Evolutionary conservation across 192 early-diverging fungal species (phyloP).

Genomic region (Pilaira anomala): DNA sequence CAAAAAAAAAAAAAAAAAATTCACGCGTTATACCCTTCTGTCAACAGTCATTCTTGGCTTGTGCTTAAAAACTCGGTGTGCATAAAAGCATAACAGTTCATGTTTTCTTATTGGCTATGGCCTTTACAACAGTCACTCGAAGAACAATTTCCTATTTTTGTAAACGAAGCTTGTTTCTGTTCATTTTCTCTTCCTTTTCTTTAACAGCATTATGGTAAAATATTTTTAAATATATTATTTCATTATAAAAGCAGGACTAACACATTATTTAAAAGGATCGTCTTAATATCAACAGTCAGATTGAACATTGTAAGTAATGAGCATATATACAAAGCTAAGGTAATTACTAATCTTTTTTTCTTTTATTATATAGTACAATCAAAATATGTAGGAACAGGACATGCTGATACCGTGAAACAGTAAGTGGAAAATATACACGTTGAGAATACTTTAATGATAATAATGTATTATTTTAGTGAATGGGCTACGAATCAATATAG

Average conservation of each 20-base stretch:
- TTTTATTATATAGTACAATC: constrained; percentile 71
- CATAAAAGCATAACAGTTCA: no score
- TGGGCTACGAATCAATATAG: constrained; percentile 84
- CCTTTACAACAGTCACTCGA: no score
- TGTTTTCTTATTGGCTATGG: no score
- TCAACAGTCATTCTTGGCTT: no score
- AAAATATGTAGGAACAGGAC: constrained; percentile 86
- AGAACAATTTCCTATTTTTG: no score
- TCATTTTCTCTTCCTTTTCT: not conserved
- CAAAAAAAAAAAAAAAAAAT: no score
- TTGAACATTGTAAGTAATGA: constrained; percentile 74
- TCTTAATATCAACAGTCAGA: constrained; percentile 73
- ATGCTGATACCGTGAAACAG: constrained; percentile 89
- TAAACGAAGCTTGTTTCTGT: no score
- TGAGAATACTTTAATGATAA: constrained; percentile 4
- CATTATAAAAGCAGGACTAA: no score
- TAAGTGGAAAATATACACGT: constrained; percentile 42
- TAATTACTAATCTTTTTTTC: not conserved
- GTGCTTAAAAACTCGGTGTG: no score
- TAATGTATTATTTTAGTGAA: constrained; percentile 67
- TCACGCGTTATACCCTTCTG: no score
- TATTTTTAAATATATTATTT: not conserved
- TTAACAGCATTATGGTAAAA: not conserved
- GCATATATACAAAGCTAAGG: no score
- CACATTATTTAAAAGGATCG: constrained; percentile 44